A percentile compares a stretch with the other conserved stretches of the same genome.
Evolutionary conservation across 2,329 filamentous ascomycete species (phyloP).

Genomic region (Arthrinium puccinioides): DNA sequence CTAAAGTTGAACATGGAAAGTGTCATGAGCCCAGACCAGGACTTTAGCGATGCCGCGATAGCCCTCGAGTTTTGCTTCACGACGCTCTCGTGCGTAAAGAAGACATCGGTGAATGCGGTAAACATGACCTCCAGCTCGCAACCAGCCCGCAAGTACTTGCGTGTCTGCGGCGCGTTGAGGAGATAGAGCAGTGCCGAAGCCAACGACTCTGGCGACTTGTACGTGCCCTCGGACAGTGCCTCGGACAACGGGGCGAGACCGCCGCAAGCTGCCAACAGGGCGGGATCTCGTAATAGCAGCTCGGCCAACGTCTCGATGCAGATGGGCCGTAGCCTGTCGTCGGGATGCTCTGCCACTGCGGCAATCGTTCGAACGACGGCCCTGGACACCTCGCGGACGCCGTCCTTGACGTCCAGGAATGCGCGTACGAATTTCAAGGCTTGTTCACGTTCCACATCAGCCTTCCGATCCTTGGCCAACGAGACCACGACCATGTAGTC

Average conservation of each 20-base stretch:
- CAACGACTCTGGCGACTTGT: constrained; percentile 86
- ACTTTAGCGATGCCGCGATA: constrained; percentile 85
- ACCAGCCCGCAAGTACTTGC: constrained; percentile 78
- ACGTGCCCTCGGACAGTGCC: constrained; percentile 81
- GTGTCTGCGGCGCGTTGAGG: constrained; percentile 72
- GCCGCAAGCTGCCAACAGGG: constrained; percentile 72
- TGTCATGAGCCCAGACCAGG: constrained; percentile 87
- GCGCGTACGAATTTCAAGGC: constrained; percentile 93
- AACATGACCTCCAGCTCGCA: constrained; percentile 87
- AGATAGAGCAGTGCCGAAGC: constrained; percentile 84
- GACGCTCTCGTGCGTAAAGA: constrained; percentile 49
- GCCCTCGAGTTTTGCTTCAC: constrained; percentile 85
- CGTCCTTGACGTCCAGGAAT: constrained; percentile 92
- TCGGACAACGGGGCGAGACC: constrained; percentile 86
- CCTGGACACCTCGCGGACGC: constrained; percentile 78
- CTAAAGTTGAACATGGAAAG: constrained; percentile 84
- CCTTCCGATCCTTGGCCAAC: constrained; percentile 89
- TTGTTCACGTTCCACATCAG: constrained; percentile 94
- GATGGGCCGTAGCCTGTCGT: constrained; percentile 82
- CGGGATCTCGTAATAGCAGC: constrained; percentile 79
- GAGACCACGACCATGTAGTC: constrained; percentile 90
- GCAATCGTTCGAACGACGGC: constrained; percentile 85
- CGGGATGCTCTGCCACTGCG: constrained; percentile 77
- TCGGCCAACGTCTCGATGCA: constrained; percentile 90
- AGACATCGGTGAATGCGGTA: constrained; percentile 84